Evolutionary conservation across 1,284 basidiomycete genomes (phyloP), one percentile per base, ranked within the genome.

Genomic region (Ustilago loliicola): DNA sequence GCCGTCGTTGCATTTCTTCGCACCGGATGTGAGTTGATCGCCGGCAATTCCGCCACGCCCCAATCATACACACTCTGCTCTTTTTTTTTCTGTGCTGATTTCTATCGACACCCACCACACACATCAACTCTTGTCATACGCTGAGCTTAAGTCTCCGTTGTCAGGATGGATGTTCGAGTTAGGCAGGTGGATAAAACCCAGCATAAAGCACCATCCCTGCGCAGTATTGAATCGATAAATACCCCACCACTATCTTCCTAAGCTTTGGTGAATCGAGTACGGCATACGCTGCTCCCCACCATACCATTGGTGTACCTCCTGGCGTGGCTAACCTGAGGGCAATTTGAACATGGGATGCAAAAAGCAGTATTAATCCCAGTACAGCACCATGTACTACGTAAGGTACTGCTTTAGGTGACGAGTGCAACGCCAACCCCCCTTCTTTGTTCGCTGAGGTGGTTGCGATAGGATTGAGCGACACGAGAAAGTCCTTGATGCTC

Each of bases 301-400:
- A 95, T 0, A 92, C 88, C 53, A 92, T 88, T 0, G 96, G 96
- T 86, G 95, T 89, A 1, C 79, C 80, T 1, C 84, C 84, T 0
- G 93, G 91, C 0, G 92, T 90, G 10, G 92, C 91, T 13, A 94
- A 88, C 3, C 96, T 92, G 2, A 99, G 90, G 1, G 92, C 89
- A 74, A 98, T 98, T 85, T 99, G 96, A 0, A 93, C 93, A 83
- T 99, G 94, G 0, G 95, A 93, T 5, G 90, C 89, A 81, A 96
- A 90, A 10, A 96, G 88, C 23, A 98, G 88, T 21, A 93, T 87
- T 30, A 42, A 2, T 0, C 89, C 83, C 8, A 90, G 89, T 56
- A 93, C 87, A 36, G 90, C 77, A 19, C 91, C 83, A 23, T 92
- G 90, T 78, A 95, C 91, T 0, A 91, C 90, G 85, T 94, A 91